Percentiles rank a stretch among this genome's conserved stretches.
These are phyloP conservation scores for Capsicum baccatum DNA, from an alignment of 257 asterid genomes.

Conservation along the genomic window DNA sequence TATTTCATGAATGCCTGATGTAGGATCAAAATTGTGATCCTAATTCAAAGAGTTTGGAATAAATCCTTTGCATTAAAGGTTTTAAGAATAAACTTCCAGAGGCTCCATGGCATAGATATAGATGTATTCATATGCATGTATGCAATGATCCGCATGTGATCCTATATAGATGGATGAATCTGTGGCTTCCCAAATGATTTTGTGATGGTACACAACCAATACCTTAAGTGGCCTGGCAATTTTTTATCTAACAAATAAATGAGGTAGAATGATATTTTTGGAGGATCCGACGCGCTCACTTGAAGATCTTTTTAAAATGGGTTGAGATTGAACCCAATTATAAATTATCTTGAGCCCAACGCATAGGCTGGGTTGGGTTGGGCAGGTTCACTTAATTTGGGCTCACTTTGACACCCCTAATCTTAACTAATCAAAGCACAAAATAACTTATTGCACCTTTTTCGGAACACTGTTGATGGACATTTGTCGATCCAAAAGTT, in stretches of 20 bases:
- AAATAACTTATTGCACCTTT: slow-evolving; percentile 57
- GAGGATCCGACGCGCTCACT: too few species aligned
- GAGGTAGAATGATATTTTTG: not conserved
- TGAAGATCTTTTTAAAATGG: too few species aligned
- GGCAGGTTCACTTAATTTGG: too few species aligned
- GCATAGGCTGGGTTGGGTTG: too few species aligned
- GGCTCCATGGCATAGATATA: not conserved
- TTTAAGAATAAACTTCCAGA: not conserved
- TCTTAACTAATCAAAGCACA: slow-evolving; percentile 14
- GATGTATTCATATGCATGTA: not conserved
- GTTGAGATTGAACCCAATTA: too few species aligned
- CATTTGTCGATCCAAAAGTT: slow-evolving; percentile 95
- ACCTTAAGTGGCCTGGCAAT: not conserved
- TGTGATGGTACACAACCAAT: not conserved
- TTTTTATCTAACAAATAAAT: not conserved
- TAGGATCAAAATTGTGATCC: not conserved
- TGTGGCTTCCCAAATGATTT: not conserved
- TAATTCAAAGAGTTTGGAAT: not conserved
- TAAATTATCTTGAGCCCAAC: too few species aligned
- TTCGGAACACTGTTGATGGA: slow-evolving; percentile 93
- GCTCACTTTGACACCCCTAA: too few species aligned
- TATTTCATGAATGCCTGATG: not conserved
- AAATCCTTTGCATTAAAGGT: not conserved
- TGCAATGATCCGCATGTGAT: not conserved
- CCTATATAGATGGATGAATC: not conserved